These are phyloP conservation scores for Adansonia grandidieri DNA, from an alignment of 441 rosid genomes.

Conservation along the genomic window DNA sequence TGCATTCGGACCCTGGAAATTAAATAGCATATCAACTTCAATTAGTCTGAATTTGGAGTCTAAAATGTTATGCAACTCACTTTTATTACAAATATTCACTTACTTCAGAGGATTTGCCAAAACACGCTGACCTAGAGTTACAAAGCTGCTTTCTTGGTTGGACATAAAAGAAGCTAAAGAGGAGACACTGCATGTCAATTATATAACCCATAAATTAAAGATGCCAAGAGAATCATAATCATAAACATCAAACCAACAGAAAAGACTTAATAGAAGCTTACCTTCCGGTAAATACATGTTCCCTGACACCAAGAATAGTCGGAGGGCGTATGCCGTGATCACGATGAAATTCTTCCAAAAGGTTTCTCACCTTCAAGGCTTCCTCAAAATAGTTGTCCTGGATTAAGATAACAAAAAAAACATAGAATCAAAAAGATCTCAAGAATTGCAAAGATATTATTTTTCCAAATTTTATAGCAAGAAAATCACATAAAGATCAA, in stretches of 20 bases:
- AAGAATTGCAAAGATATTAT: slow-evolving; percentile 3
- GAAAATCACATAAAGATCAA: neutral
- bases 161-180: slow-evolving; percentile 98
- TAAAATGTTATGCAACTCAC: slow-evolving; percentile 18
- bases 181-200: slow-evolving; percentile 76
- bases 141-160: slow-evolving; percentile 95
- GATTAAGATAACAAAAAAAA: neutral
- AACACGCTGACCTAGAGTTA: slow-evolving; percentile 96
- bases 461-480: neutral
- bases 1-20: slow-evolving; percentile 93
- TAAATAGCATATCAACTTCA: slow-evolving; percentile 28
- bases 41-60: slow-evolving; percentile 16
- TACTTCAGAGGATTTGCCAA: slow-evolving; percentile 95
- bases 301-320: slow-evolving; percentile 98
- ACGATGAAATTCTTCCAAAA: slow-evolving; percentile 81
- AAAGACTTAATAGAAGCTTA: slow-evolving; percentile 31
- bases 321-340: slow-evolving; percentile 92
- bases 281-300: slow-evolving; percentile 99
- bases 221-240: neutral
- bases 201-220: slow-evolving; percentile 27
- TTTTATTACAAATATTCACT: slow-evolving; percentile 36
- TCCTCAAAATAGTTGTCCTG: slow-evolving; percentile 99
- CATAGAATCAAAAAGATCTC: neutral
- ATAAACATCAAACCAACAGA: slow-evolving; percentile 16
- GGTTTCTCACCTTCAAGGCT: slow-evolving; percentile 98